Evolutionary conservation across 1,139 yeast genomes (phyloP), one percentile per base, ranked within the genome.

Genomic region (Debaryomycetaceae sp.): DNA sequence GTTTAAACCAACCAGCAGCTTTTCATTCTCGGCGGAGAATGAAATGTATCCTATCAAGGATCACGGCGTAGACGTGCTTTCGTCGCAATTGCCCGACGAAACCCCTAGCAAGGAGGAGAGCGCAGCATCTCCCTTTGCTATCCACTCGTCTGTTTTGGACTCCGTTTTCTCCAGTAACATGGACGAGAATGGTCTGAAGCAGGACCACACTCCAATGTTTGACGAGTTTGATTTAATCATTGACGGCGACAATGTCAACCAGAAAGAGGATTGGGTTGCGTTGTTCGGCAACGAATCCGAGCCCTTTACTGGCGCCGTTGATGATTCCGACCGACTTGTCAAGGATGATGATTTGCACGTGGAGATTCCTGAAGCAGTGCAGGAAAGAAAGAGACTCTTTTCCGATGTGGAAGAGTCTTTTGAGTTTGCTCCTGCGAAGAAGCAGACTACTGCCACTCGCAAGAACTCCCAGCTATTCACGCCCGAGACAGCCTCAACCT

Each of bases 171-270:
- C 76, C 56, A 68, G 73, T 50, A 69, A 76, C 39, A 65, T 75
- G 50, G 76, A 71, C 50, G 73, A 64, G 43, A 53, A 60, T 43
- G 69, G 62, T 46, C 60, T 57, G 38, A 53, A 69, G 22, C 73
- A 70, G 42, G 75, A 75, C 46, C 71, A 77, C 40, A 75, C 85
- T 57, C 88, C 90, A 58, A 80, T 83, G 86, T 83, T 84, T 66
- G 83, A 72, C 52, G 80, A 78, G 46, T 70, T 72, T 51, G 78
- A 73, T 51, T 69, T 72, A 51, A 69, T 72, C 45, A 60, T 72
- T 46, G 78, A 72, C 47, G 76, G 78, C 45, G 63, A 69, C 45
- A 75, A 73, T 55, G 58, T 72, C 51, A 72, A 78, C 55, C 58
- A 66, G 41, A 71, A 70, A 53, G 76, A 76, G 33, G 77, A 77